These are phyloP conservation scores for Cystofilobasidium ferigula DNA, from an alignment of 768 basidiomycete genomes.

Conservation along the genomic window DNA sequence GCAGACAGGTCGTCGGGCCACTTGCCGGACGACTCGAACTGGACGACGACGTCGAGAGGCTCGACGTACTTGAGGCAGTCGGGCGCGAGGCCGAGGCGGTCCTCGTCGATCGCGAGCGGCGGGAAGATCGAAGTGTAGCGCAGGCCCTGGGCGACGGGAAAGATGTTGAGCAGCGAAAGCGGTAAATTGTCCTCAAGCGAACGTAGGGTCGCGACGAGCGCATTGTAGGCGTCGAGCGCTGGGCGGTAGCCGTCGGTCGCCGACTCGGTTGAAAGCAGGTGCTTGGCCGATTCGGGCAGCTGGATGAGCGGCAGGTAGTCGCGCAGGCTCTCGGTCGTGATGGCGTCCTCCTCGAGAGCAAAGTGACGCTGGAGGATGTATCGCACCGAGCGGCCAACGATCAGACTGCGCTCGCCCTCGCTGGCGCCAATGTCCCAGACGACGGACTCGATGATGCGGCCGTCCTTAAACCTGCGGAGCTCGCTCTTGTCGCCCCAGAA, in stretches of 20 bases:
- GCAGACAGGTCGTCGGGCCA: constrained; percentile 94
- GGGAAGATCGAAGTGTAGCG: constrained; percentile 71
- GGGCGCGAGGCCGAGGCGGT: constrained; percentile 41
- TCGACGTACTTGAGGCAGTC: constrained; percentile 55
- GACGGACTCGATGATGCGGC: constrained; percentile 81
- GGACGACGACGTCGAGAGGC: constrained; percentile 61
- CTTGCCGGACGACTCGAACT: constrained; percentile 80
- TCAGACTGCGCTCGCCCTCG: constrained; percentile 60
- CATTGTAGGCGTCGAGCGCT: constrained; percentile 67
- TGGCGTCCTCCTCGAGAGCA: constrained; percentile 41
- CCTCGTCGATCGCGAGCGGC: constrained; percentile 59
- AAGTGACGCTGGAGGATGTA: constrained; percentile 71
- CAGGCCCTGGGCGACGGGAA: constrained; percentile 59
- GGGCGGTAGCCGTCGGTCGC: constrained; percentile 38
- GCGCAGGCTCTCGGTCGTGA: constrained; percentile 41
- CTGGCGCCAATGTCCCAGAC: constrained; percentile 78
- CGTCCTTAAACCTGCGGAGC: constrained; percentile 89
- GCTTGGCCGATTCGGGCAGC: constrained; percentile 36
- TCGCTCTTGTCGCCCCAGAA: constrained; percentile 92
- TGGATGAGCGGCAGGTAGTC: constrained; percentile 34
- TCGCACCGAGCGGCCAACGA: constrained; percentile 61
- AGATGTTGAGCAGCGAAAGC: constrained; percentile 62
- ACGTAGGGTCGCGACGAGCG: constrained; percentile 63
- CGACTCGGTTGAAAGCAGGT: constrained; percentile 35
- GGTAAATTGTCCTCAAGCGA: constrained; percentile 54